phyloP scores from a whole-genome alignment of 1,284 basidiomycete genomes.

The Trametes polyzona region DNA sequence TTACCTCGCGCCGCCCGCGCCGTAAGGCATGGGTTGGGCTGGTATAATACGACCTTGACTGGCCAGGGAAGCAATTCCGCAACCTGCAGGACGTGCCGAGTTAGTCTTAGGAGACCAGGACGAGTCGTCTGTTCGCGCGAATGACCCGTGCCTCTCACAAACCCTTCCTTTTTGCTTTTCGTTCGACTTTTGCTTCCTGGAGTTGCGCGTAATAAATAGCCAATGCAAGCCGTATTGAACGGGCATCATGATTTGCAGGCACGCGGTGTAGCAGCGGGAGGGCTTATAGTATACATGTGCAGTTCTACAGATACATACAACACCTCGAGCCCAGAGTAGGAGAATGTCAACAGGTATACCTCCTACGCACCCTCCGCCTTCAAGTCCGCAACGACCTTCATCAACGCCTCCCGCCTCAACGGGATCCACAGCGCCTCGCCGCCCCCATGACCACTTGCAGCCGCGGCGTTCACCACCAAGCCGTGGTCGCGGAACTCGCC shows the following conservation, averaged over 20 bases:
- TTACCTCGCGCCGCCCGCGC: slow-evolving; percentile 59
- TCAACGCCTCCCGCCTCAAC: slow-evolving; percentile 68
- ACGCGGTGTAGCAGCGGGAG: too few species aligned
- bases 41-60: slow-evolving; percentile 82
- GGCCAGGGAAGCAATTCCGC: slow-evolving; percentile 91
- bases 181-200: too few species aligned
- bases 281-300: background rate
- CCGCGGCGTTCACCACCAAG: slow-evolving; percentile 62
- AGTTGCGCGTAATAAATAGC: too few species aligned
- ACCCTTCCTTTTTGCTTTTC: slow-evolving; percentile 57
- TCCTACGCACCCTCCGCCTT: slow-evolving; percentile 24
- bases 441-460: slow-evolving; percentile 24
- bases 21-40: slow-evolving; percentile 64
- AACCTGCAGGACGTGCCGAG: slow-evolving; percentile 81
- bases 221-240: too few species aligned
- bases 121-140: slow-evolving; percentile 78
- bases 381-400: slow-evolving; percentile 36
- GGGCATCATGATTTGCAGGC: too few species aligned
- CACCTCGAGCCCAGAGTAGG: background rate
- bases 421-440: slow-evolving; percentile 82
- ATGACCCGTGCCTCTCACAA: slow-evolving; percentile 72
- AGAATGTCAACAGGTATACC: too few species aligned
- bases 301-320: background rate
- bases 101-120: slow-evolving; percentile 89
- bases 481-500: slow-evolving; percentile 91